Evolutionary conservation across 73 alveolate species (phyloP).

Genomic region (Paraurostyla sp.): DNA sequence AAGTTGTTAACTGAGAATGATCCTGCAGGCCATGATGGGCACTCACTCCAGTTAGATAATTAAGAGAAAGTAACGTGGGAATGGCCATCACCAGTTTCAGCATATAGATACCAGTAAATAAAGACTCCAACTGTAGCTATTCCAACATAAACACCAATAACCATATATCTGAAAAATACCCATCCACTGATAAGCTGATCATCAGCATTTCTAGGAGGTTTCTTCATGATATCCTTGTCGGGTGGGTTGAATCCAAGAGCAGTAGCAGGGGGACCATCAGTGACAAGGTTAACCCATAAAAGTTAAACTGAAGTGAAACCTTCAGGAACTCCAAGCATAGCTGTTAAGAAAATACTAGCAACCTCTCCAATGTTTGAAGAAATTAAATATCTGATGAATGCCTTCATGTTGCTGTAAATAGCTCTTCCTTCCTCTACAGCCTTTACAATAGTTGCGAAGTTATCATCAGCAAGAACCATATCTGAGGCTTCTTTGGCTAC

Average conservation of each 20-base stretch:
- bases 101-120: constrained; percentile 77
- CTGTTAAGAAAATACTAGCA: constrained; percentile 97
- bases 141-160: constrained; percentile 95
- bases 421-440: constrained; percentile 99
- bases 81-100: constrained; percentile 86
- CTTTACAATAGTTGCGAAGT: constrained; percentile 98
- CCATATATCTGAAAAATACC: constrained; percentile 79
- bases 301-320: constrained; percentile 99
- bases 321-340: constrained; percentile 98
- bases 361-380: constrained; percentile 99
- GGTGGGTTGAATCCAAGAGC: constrained; percentile 99
- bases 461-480: constrained; percentile 99
- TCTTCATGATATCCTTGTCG: constrained; percentile 95
- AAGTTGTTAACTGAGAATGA: constrained; percentile 71
- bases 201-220: constrained; percentile 93
- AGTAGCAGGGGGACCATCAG: constrained; percentile 99
- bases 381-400: constrained; percentile 98
- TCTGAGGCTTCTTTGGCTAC: constrained; percentile 98
- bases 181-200: constrained; percentile 83
- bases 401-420: constrained; percentile 99
- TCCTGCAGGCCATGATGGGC: constrained; percentile 83
- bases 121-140: constrained; percentile 86
- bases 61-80: constrained; percentile 75
- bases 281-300: constrained; percentile 99
- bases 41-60: constrained; percentile 83